Evolutionary conservation across 176 grass and related monocot species (phyloP).

Genomic region (Typha latifolia): DNA sequence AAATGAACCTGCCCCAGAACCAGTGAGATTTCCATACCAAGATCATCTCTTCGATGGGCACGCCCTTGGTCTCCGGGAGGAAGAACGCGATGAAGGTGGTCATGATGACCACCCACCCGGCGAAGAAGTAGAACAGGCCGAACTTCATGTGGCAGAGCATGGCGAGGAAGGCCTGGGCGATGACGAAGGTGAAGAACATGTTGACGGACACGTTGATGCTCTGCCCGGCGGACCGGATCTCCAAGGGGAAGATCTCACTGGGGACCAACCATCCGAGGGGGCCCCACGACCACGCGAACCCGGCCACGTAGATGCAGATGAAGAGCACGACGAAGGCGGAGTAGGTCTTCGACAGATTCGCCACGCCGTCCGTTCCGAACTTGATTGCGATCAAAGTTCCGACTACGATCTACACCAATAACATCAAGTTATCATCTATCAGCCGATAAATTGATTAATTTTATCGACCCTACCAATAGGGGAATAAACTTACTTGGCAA

Average conservation of each 20-base stretch:
- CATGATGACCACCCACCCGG: slow-evolving; percentile 28
- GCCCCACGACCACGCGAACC: slow-evolving; percentile 32
- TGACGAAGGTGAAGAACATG: slow-evolving; percentile 34
- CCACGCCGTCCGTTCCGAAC: slow-evolving; percentile 17
- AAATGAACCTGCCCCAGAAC: slow-evolving; percentile 32
- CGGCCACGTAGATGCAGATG: slow-evolving; percentile 30
- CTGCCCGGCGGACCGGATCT: slow-evolving; percentile 30
- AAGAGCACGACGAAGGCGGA: slow-evolving; percentile 22
- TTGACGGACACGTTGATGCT: slow-evolving; percentile 30
- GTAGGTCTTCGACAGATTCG: slow-evolving; percentile 13
- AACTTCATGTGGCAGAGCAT: slow-evolving; percentile 39
- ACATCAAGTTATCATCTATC: background rate
- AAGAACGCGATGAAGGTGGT: slow-evolving; percentile 18
- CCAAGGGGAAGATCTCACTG: slow-evolving; percentile 33
- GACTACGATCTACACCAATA: slow-evolving; percentile 17
- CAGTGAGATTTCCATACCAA: slow-evolving; percentile 29
- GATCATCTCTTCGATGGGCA: slow-evolving; percentile 33
- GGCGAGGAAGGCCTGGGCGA: slow-evolving; percentile 28
- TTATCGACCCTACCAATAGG: too few relatives aligned
- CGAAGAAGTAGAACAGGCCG: slow-evolving; percentile 36
- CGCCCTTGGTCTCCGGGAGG: slow-evolving; percentile 27
- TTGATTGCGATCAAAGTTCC: slow-evolving; percentile 29
- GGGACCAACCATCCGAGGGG: slow-evolving; percentile 30
- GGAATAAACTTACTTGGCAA: slow-evolving; percentile 16
- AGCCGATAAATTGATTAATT: background rate